phyloP scores from a whole-genome alignment of 805 yeast genomes.

The Candida mattraensis region DNA sequence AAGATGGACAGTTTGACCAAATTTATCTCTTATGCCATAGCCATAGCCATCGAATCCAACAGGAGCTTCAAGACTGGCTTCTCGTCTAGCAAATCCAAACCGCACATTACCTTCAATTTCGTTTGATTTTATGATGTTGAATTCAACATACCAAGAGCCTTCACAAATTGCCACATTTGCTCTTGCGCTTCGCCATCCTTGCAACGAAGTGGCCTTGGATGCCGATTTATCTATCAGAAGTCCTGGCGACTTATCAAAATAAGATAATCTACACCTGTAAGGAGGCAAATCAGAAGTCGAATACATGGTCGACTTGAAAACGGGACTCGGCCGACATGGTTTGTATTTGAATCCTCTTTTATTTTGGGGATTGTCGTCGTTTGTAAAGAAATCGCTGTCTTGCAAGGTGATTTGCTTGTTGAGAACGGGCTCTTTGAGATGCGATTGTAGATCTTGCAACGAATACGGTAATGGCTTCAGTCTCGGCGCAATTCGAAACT shows the following conservation, averaged over 20 bases:
- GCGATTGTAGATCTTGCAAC: constrained; percentile 26
- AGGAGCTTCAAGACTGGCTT: constrained; percentile 90
- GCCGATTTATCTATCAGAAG: constrained; percentile 41
- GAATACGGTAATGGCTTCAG: constrained; percentile 37
- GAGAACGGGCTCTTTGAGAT: constrained; percentile 22
- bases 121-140: constrained; percentile 43
- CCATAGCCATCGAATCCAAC: constrained; percentile 95
- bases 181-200: constrained; percentile 81
- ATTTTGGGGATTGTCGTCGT: constrained; percentile 81
- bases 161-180: constrained; percentile 74
- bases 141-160: constrained; percentile 82
- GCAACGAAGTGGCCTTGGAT: constrained; percentile 52
- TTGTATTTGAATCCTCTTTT: constrained; percentile 78
- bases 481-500: constrained; percentile 24
- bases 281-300: constrained; percentile 77
- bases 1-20: constrained; percentile 73
- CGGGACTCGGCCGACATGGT: constrained; percentile 72
- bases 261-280: constrained; percentile 51
- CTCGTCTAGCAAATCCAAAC: constrained; percentile 80
- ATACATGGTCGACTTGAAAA: constrained; percentile 56
- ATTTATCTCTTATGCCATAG: constrained; percentile 80
- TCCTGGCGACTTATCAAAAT: constrained; percentile 70
- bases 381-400: constrained; percentile 36
- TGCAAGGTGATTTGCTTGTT: constrained; percentile 13
- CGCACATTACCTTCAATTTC: constrained; percentile 53